A percentile compares a stretch with the other conserved stretches of the same genome.
Evolutionary conservation across 306 rosid genomes (phyloP).

Genomic region (Rosa persica): DNA sequence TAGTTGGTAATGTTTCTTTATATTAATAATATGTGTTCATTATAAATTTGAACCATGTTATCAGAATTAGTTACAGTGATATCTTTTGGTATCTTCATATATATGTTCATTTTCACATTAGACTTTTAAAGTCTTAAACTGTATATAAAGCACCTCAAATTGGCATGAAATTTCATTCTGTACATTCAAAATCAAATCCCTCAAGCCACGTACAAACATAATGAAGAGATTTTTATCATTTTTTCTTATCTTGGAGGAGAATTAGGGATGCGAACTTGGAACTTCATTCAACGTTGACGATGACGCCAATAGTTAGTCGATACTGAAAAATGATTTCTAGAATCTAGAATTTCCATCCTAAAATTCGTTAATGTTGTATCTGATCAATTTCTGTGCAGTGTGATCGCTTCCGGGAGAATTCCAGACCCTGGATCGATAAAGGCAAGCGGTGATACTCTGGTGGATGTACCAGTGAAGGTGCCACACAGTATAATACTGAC

Average conservation of each 20-base stretch:
- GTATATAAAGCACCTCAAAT: neutral
- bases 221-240: neutral
- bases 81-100: too few relatives aligned
- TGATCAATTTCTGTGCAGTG: constrained; percentile 25
- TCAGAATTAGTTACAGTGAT: too few relatives aligned
- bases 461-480: constrained; percentile 71
- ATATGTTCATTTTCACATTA: too few relatives aligned
- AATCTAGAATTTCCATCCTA: neutral
- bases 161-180: neutral
- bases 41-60: too few relatives aligned
- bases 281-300: neutral
- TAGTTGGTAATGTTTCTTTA: too few relatives aligned
- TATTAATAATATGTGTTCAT: too few relatives aligned
- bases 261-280: neutral
- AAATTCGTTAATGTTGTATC: neutral
- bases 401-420: constrained; percentile 63
- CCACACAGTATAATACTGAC: constrained; percentile 60
- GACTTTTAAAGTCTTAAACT: neutral
- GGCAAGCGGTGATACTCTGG: constrained; percentile 46
- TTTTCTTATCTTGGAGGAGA: neutral
- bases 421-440: constrained; percentile 87
- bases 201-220: neutral
- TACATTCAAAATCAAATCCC: neutral
- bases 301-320: neutral
- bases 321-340: neutral